Evolutionary conservation across 2,329 filamentous ascomycete species (phyloP).

Genomic region (Ophiocordyceps camponoti-floridani): DNA sequence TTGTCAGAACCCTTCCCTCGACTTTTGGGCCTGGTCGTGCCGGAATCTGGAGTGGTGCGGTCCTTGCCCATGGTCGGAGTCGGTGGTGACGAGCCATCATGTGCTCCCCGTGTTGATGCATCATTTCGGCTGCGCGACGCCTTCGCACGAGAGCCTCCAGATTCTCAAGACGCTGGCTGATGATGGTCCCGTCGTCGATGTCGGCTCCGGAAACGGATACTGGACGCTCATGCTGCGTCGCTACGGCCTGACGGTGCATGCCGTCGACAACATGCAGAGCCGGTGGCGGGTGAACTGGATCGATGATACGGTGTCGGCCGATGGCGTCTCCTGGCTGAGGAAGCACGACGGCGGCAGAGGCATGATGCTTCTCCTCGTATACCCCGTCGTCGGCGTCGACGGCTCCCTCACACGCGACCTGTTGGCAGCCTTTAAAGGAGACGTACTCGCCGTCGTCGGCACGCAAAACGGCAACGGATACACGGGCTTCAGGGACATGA

Average conservation of each 20-base stretch:
- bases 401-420: constrained; percentile 46
- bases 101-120: constrained; percentile 59
- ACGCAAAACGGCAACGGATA: constrained; percentile 62
- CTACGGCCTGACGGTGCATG: constrained; percentile 32
- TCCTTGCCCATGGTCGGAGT: constrained; percentile 31
- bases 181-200: constrained; percentile 38
- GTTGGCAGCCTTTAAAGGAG: constrained; percentile 41
- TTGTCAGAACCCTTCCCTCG: constrained; percentile 44
- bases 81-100: constrained; percentile 42
- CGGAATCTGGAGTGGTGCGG: constrained; percentile 48
- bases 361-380: constrained; percentile 50
- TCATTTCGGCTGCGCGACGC: constrained; percentile 59
- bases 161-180: constrained; percentile 38
- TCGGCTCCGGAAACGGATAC: constrained; percentile 59
- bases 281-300: constrained; percentile 55
- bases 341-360: constrained; percentile 29
- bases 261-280: constrained; percentile 51
- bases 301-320: constrained; percentile 40
- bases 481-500: constrained; percentile 46
- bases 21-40: constrained; percentile 49
- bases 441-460: constrained; percentile 52
- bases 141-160: constrained; percentile 46
- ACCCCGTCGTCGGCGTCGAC: constrained; percentile 51
- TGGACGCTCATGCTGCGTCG: constrained; percentile 55
- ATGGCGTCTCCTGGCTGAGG: constrained; percentile 41